Evolutionary conservation across 345 rosid genomes (phyloP).

Genomic region (Trapa incisa): DNA sequence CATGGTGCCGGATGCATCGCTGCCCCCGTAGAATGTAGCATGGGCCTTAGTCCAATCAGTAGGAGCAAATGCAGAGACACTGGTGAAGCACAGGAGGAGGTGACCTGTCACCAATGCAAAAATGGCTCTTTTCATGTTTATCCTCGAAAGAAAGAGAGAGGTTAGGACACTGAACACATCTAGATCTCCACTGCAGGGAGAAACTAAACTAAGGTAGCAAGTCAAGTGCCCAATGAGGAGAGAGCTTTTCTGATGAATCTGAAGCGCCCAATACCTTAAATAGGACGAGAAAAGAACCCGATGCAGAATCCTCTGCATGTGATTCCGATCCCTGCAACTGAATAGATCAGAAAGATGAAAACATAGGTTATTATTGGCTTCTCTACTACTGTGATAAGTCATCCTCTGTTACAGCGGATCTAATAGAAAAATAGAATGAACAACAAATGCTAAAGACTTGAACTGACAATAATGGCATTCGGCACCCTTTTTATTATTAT

Average conservation of each 20-base stretch:
- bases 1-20: conserved; percentile 83
- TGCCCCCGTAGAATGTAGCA: conserved; percentile 79
- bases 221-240: conserved; percentile 1
- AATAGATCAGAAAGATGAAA: not conserved
- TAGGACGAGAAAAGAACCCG: conserved; percentile 3
- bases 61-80: conserved; percentile 31
- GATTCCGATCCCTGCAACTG: conserved; percentile 17
- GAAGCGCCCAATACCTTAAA: not conserved
- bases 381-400: too few species aligned
- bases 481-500: too few species aligned
- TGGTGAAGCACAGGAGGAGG: conserved; percentile 17
- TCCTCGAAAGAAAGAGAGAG: not conserved
- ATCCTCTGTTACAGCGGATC: too few species aligned
- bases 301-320: conserved; percentile 23
- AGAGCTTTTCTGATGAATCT: not conserved
- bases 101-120: conserved; percentile 12
- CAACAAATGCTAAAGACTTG: too few species aligned
- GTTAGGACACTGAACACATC: too few species aligned
- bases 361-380: too few species aligned
- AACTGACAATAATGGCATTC: too few species aligned
- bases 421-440: too few species aligned
- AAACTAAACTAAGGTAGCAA: not conserved
- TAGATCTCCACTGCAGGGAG: not conserved
- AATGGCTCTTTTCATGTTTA: conserved; percentile 25
- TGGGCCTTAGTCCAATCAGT: conserved; percentile 53